phyloP scores from a whole-genome alignment of 805 yeast genomes.

The Yamadazyma ubonensis region DNA sequence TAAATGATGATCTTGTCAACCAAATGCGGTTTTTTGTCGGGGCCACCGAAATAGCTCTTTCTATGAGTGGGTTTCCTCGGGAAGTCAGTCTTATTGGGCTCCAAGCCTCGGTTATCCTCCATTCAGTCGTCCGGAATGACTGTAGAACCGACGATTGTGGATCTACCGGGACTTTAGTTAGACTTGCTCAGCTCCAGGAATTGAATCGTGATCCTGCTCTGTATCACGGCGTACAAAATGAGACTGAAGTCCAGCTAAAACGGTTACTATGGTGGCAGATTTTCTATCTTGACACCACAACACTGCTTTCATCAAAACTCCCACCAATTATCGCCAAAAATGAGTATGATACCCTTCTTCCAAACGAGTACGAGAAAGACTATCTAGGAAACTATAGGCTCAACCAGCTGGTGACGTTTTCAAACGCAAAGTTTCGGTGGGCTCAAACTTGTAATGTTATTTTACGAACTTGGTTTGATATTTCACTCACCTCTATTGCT shows the following conservation, averaged over 20 bases:
- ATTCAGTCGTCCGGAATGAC: conserved; percentile 14
- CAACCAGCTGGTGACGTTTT: conserved; percentile 13
- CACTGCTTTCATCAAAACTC: conserved; percentile 13
- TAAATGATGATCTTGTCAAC: conserved; percentile 5
- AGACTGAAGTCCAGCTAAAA: conserved; percentile 8
- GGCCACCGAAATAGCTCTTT: conserved; percentile 15
- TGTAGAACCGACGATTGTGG: conserved; percentile 16
- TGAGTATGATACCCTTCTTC: conserved; percentile 15
- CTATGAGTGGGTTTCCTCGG: conserved; percentile 14
- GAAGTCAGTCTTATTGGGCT: conserved; percentile 13
- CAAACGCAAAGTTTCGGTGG: conserved; percentile 15
- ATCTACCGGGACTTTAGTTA: conserved; percentile 12
- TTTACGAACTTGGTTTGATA: conserved; percentile 1
- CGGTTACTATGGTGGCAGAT: conserved; percentile 18
- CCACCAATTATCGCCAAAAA: conserved; percentile 13
- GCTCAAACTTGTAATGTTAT: conserved; percentile 14
- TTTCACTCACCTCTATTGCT: background rate
- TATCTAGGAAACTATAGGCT: conserved; percentile 7
- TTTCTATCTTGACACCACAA: conserved; percentile 14
- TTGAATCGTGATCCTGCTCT: conserved; percentile 15
- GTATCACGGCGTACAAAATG: conserved; percentile 10
- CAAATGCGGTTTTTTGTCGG: conserved; percentile 15
- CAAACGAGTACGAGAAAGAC: conserved; percentile 11
- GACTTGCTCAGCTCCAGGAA: conserved; percentile 15
- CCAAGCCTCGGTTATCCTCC: conserved; percentile 13